Conservation (phyloP, 2,329 filamentous ascomycete species). For the Monosporascus sp. region DNA sequence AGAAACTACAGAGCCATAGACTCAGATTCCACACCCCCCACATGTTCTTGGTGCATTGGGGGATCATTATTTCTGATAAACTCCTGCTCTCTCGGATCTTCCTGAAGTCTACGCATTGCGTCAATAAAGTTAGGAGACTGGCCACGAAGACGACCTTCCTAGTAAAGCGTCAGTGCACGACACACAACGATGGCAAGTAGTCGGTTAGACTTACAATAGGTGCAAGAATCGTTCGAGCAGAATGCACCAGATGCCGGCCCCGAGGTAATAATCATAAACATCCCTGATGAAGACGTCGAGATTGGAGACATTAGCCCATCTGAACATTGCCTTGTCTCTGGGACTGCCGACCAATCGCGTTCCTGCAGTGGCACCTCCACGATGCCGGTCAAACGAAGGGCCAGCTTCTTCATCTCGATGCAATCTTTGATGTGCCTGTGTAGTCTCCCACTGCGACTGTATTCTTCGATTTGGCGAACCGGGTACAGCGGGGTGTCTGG, state of each 20-base stretch:
- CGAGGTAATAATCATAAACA: constrained; percentile 82
- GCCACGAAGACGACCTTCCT: constrained; percentile 80
- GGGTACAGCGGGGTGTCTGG: constrained; percentile 27
- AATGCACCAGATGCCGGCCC: constrained; percentile 82
- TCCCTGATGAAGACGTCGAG: constrained; percentile 80
- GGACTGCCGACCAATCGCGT: constrained; percentile 25
- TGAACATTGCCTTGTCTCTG: constrained; percentile 79
- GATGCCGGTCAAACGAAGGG: constrained; percentile 7
- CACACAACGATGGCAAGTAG: constrained; percentile 2
- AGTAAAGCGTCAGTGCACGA: constrained; percentile 5
- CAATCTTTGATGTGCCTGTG: constrained; percentile 47
- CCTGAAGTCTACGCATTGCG: constrained; percentile 79
- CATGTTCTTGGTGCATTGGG: constrained; percentile 71
- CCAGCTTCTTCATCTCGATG: constrained; percentile 34
- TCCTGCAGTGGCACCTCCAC: constrained; percentile 12
- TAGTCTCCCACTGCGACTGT: constrained; percentile 50
- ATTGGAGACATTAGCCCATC: constrained; percentile 88
- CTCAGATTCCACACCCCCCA: constrained; percentile 71
- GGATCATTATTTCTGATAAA: constrained; percentile 52
- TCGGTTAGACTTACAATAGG: constrained; percentile 54
- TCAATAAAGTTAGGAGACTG: constrained; percentile 74
- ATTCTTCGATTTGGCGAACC: constrained; percentile 39
- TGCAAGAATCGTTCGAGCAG: constrained; percentile 66
- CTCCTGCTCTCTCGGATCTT: constrained; percentile 62
- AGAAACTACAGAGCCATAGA: constrained; percentile 79